phyloP scores from a whole-genome alignment of 176 grass and related monocot species.

The Oryza brachyantha region DNA sequence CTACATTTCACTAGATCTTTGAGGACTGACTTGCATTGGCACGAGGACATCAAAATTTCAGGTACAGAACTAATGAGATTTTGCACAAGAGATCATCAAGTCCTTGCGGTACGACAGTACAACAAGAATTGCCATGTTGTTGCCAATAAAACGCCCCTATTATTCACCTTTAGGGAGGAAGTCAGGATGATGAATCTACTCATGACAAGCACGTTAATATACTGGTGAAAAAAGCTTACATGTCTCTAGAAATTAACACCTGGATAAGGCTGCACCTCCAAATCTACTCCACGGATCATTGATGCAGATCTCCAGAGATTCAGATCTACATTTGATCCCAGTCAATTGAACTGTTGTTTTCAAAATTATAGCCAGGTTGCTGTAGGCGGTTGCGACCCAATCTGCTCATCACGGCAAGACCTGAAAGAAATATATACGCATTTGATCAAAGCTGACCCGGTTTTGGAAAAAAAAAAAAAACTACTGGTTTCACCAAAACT shows the following conservation, averaged over 20 bases:
- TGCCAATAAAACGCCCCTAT: neutral
- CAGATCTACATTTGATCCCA: slow-evolving; percentile 85
- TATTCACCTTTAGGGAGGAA: slow-evolving; percentile 9
- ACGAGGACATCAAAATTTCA: slow-evolving; percentile 17
- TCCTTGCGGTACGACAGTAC: neutral
- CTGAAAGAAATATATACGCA: slow-evolving; percentile 46
- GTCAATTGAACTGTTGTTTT: slow-evolving; percentile 58
- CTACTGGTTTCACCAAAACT: neutral
- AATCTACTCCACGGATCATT: neutral
- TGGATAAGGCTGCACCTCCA: slow-evolving; percentile 4
- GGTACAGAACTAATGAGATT: neutral
- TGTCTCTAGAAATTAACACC: slow-evolving; percentile 7
- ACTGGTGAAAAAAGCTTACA: neutral
- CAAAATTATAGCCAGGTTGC: slow-evolving; percentile 58
- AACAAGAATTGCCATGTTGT: neutral
- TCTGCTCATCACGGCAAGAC: slow-evolving; percentile 78
- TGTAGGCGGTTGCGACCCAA: slow-evolving; percentile 69
- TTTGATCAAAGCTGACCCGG: no score
- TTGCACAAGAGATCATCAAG: slow-evolving; percentile 19
- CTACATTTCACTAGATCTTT: neutral
- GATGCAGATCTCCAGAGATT: neutral
- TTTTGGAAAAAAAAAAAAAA: no score
- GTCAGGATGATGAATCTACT: neutral
- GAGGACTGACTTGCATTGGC: neutral
- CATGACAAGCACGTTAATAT: neutral